These are phyloP conservation scores for Talaromyces sp. DNA, from an alignment of 2,329 filamentous ascomycete species.

Conservation along the genomic window DNA sequence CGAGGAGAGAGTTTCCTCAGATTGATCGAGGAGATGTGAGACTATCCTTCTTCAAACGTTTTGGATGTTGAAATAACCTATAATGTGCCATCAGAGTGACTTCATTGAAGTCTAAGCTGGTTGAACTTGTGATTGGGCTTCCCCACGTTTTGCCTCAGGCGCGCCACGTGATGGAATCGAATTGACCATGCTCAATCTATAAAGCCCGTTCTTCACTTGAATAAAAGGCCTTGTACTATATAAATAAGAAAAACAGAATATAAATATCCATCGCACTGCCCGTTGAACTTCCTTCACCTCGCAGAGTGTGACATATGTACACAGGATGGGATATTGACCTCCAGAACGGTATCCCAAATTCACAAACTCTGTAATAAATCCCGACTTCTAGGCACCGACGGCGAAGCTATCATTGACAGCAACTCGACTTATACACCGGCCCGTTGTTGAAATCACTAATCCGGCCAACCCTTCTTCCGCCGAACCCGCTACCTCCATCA, in stretches of 20 bases:
- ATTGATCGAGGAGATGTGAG: neutral
- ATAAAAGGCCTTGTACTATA: neutral
- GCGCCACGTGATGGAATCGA: neutral
- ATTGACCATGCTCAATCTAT: neutral
- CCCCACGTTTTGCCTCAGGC: neutral
- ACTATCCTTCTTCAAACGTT: neutral
- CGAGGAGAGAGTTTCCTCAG: neutral
- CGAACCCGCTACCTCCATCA: constrained; percentile 28
- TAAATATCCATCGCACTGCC: neutral
- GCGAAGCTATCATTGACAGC: constrained; percentile 35
- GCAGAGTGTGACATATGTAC: neutral
- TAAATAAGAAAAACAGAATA: neutral
- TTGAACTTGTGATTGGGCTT: neutral
- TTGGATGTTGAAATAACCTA: neutral
- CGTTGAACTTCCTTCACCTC: neutral
- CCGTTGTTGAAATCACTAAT: constrained; percentile 47
- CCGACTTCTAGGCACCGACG: neutral
- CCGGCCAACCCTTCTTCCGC: constrained; percentile 41
- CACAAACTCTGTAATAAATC: neutral
- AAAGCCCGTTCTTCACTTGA: no score
- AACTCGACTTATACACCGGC: constrained; percentile 42
- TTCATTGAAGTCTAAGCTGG: constrained; percentile 5
- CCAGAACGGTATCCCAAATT: neutral
- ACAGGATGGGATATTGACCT: neutral
- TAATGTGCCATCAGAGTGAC: constrained; percentile 4